Conservation (phyloP, 352 stramenopile genomes). For the Globisporangium splendens region DNA sequence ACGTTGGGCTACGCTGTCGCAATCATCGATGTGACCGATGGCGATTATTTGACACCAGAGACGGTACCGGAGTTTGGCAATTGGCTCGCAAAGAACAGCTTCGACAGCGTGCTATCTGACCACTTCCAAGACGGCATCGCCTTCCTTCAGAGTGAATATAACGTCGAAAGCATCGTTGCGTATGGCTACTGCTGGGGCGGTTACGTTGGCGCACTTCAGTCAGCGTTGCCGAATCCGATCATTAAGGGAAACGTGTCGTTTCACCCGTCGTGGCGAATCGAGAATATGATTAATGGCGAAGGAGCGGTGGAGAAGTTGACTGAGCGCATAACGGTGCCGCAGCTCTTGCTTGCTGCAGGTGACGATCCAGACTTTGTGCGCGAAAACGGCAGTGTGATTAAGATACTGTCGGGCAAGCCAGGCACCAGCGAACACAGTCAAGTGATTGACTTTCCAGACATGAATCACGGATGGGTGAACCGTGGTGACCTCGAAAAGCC, state of each 20-base stretch:
- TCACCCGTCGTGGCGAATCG: slow-evolving; percentile 26
- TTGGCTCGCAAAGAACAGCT: slow-evolving; percentile 18
- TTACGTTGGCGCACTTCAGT: slow-evolving; percentile 19
- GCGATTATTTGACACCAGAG: slow-evolving; percentile 22
- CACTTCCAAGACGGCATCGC: slow-evolving; percentile 24
- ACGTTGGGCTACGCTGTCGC: slow-evolving; percentile 46
- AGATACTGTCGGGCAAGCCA: slow-evolving; percentile 23
- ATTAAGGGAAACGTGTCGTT: slow-evolving; percentile 23
- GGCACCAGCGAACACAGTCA: slow-evolving; percentile 27
- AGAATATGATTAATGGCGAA: slow-evolving; percentile 27
- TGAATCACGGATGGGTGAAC: slow-evolving; percentile 80
- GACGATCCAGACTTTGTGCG: slow-evolving; percentile 39
- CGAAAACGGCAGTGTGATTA: slow-evolving; percentile 31
- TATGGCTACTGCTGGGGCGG: slow-evolving; percentile 30
- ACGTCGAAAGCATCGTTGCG: neutral
- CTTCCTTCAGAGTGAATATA: slow-evolving; percentile 21
- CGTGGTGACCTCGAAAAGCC: slow-evolving; percentile 52
- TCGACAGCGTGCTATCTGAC: slow-evolving; percentile 13
- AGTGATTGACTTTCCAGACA: slow-evolving; percentile 55
- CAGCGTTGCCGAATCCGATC: slow-evolving; percentile 15
- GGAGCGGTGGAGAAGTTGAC: slow-evolving; percentile 36
- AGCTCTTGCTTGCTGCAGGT: slow-evolving; percentile 37
- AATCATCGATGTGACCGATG: slow-evolving; percentile 34
- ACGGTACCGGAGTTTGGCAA: slow-evolving; percentile 10
- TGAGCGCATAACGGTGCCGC: slow-evolving; percentile 28